Conservation (phyloP, 768 basidiomycete species). For the Leccinellum albellum region DNA sequence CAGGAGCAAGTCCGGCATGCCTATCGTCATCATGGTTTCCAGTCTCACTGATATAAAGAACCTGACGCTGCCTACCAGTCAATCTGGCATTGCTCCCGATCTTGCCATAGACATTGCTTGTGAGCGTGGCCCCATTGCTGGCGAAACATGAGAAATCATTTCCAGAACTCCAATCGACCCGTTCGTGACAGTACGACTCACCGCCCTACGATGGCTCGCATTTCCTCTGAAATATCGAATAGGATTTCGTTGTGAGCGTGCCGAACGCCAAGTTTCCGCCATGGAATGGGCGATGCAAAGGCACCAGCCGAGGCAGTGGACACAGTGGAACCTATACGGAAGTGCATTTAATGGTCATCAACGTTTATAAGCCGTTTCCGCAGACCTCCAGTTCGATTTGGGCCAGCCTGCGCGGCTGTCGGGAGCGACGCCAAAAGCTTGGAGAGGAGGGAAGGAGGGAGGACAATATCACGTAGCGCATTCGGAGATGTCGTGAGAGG, state of each 20-base stretch:
- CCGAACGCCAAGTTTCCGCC: slow-evolving; percentile 80
- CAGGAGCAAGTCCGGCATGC: slow-evolving; percentile 84
- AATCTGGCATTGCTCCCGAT: slow-evolving; percentile 75
- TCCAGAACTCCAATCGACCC: not conserved
- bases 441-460: slow-evolving; percentile 83
- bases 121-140: slow-evolving; percentile 67
- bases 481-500: slow-evolving; percentile 89
- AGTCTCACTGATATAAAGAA: not conserved
- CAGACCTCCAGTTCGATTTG: slow-evolving; percentile 30
- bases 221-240: slow-evolving; percentile 83
- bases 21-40: slow-evolving; percentile 35
- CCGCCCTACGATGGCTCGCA: slow-evolving; percentile 48
- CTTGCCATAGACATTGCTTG: slow-evolving; percentile 68
- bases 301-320: slow-evolving; percentile 40
- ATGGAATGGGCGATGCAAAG: slow-evolving; percentile 90
- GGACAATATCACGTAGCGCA: slow-evolving; percentile 87
- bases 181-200: slow-evolving; percentile 6
- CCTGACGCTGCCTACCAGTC: slow-evolving; percentile 51
- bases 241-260: slow-evolving; percentile 90
- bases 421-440: slow-evolving; percentile 52
- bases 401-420: slow-evolving; percentile 21
- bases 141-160: not conserved
- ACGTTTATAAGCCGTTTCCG: not conserved
- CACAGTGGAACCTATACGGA: slow-evolving; percentile 26
- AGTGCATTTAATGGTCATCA: not conserved